Evolutionary conservation across 257 asterid species (phyloP).

Genomic region (Solanum ossicruentum): DNA sequence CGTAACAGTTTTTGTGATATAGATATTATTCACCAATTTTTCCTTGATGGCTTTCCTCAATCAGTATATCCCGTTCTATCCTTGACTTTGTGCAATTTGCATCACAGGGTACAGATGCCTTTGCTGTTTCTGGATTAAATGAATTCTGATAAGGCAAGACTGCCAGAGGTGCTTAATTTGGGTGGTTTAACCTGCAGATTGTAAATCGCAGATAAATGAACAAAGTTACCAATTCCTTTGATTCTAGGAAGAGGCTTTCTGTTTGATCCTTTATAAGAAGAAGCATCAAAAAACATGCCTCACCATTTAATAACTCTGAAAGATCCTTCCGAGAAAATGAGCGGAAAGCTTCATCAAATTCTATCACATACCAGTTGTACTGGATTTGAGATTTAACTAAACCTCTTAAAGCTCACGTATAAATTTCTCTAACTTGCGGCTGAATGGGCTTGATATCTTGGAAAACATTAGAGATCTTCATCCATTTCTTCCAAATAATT

Average conservation of each 20-base stretch:
- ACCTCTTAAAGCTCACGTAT: neutral
- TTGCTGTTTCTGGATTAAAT: neutral
- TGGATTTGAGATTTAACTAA: neutral
- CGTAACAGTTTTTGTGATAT: neutral
- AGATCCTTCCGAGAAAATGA: neutral
- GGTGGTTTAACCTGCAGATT: neutral
- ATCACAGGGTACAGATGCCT: neutral
- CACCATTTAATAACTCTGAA: neutral
- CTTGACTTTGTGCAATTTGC: neutral
- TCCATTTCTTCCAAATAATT: too few relatives aligned
- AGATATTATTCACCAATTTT: neutral
- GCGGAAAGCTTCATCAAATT: neutral
- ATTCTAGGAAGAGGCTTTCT: neutral
- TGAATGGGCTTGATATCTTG: neutral
- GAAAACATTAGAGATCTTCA: neutral
- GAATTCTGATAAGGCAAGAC: neutral
- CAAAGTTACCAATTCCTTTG: neutral
- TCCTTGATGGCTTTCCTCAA: neutral
- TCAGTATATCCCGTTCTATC: neutral
- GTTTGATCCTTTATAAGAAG: neutral
- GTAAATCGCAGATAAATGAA: neutral
- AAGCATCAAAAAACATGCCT: neutral
- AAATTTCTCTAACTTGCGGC: neutral
- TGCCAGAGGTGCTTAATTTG: neutral
- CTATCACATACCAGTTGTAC: neutral